Evolutionary conservation across 2,329 filamentous ascomycete species (phyloP).

Genomic region (Penicillium freii): DNA sequence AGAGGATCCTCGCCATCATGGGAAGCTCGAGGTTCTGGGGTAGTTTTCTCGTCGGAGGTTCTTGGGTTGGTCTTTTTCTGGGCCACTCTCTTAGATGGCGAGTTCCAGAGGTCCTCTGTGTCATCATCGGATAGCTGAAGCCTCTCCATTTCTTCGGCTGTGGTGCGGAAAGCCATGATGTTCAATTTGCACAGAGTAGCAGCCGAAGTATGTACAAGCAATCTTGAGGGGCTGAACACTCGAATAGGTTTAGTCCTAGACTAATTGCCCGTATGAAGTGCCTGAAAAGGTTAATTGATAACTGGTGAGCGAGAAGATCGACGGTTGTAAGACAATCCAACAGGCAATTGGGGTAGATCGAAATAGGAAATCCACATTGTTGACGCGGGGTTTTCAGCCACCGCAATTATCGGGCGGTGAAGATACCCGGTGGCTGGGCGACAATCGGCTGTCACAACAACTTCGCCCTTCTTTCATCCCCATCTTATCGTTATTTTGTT

Average conservation of each 20-base stretch:
- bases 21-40: slow-evolving; percentile 34
- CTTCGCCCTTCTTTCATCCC: slow-evolving; percentile 20
- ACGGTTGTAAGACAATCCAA: neutral
- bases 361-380: slow-evolving; percentile 19
- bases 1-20: slow-evolving; percentile 49
- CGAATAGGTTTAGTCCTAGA: too few relatives aligned
- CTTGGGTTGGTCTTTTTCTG: slow-evolving; percentile 34
- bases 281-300: neutral
- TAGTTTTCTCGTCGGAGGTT: slow-evolving; percentile 35
- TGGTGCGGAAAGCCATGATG: slow-evolving; percentile 39
- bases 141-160: slow-evolving; percentile 52
- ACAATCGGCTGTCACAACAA: slow-evolving; percentile 19
- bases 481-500: slow-evolving; percentile 8
- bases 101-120: slow-evolving; percentile 58
- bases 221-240: neutral
- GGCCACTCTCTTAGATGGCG: slow-evolving; percentile 47
- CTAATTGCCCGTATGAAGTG: neutral
- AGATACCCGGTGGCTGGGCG: slow-evolving; percentile 22
- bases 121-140: slow-evolving; percentile 55
- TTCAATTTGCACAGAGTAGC: neutral
- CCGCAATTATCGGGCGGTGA: slow-evolving; percentile 18
- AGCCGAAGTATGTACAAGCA: neutral
- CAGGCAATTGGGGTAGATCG: slow-evolving; percentile 2
- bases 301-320: neutral
- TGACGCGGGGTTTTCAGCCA: slow-evolving; percentile 16